A percentile compares a stretch with the other conserved stretches of the same genome.
Evolutionary conservation across 1,139 yeast genomes (phyloP).

Genomic region (Candida sojae): DNA sequence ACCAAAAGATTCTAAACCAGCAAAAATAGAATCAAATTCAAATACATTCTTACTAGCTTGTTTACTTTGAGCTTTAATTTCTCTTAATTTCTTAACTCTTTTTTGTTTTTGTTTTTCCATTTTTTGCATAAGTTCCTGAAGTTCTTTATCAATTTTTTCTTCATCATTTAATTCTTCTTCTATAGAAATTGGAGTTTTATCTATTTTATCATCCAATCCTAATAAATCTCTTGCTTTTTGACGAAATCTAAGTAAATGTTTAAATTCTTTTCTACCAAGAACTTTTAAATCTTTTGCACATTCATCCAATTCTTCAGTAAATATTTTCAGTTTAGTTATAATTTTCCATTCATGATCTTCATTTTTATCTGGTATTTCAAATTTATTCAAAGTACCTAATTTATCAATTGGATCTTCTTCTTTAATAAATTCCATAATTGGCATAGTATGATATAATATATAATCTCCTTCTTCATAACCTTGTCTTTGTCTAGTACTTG

Average conservation of each 20-base stretch:
- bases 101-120: conserved; percentile 68
- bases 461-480: conserved; percentile 98
- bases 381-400: conserved; percentile 70
- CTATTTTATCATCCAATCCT: conserved; percentile 61
- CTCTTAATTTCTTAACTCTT: conserved; percentile 55
- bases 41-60: conserved; percentile 73
- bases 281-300: conserved; percentile 91
- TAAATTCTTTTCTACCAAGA: conserved; percentile 90
- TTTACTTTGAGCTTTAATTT: conserved; percentile 29
- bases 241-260: conserved; percentile 82
- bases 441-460: conserved; percentile 69
- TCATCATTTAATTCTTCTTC: conserved; percentile 83
- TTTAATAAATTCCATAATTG: conserved; percentile 75
- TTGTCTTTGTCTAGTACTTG: conserved; percentile 70
- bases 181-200: conserved; percentile 54
- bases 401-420: conserved; percentile 83
- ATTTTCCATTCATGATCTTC: conserved; percentile 73
- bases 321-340: conserved; percentile 68
- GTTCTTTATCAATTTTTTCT: conserved; percentile 83
- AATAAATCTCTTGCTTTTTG: conserved; percentile 78
- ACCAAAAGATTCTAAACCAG: conserved; percentile 42
- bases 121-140: conserved; percentile 63
- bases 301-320: conserved; percentile 74
- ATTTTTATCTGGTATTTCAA: conserved; percentile 46
- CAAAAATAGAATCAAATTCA: conserved; percentile 73